These are phyloP conservation scores for Salvia miltiorrhiza DNA, from an alignment of 257 asterid species.

Conservation along the genomic window DNA sequence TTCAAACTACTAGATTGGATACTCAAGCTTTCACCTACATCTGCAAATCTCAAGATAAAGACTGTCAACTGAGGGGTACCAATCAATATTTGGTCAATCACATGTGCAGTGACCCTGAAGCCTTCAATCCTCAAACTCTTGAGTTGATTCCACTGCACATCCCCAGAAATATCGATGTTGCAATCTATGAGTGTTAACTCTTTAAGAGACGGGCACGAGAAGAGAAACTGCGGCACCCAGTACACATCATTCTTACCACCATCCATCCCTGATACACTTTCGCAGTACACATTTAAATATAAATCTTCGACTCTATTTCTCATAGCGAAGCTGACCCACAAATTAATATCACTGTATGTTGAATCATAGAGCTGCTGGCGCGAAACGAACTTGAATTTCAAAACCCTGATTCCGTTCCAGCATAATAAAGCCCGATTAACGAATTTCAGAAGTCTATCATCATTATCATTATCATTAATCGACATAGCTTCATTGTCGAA, in stretches of 20 bases:
- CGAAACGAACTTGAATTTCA: neutral
- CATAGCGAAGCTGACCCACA: neutral
- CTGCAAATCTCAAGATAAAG: neutral
- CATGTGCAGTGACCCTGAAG: neutral
- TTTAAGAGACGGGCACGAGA: neutral
- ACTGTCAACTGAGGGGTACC: neutral
- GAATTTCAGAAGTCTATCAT: neutral
- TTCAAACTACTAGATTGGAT: too few species aligned
- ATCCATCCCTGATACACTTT: too few species aligned
- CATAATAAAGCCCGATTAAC: neutral
- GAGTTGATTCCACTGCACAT: neutral
- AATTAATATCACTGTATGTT: neutral
- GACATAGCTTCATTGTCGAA: too few species aligned
- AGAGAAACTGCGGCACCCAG: neutral
- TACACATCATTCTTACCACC: neutral
- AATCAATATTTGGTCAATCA: neutral
- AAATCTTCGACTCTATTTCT: neutral
- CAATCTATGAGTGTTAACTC: neutral
- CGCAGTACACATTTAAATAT: neutral
- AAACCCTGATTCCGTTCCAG: neutral
- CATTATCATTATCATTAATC: too few species aligned
- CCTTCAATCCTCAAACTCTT: neutral
- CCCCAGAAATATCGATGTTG: neutral
- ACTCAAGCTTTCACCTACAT: too few species aligned
- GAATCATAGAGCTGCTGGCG: too few species aligned